Percentiles rank a stretch among this genome's conserved stretches.
phyloP scores from a whole-genome alignment of 148 eudicot species.

The Rhododendron williamsianum region DNA sequence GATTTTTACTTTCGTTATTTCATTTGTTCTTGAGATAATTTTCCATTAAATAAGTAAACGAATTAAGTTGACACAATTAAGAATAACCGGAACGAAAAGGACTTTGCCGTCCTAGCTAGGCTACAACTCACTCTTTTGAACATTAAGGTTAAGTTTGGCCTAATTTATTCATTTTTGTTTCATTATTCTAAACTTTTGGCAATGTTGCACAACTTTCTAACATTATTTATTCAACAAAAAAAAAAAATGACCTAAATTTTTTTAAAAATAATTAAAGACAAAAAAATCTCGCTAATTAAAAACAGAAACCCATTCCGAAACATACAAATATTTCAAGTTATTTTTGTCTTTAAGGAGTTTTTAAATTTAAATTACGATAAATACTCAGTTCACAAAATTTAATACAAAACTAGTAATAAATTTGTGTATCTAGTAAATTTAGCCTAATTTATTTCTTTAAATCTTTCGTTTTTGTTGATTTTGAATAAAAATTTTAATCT shows the following conservation, averaged over 20 bases:
- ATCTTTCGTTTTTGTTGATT: too few species aligned
- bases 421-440: too few species aligned
- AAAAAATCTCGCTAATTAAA: background rate
- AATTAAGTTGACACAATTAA: too few species aligned
- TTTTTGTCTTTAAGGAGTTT: background rate
- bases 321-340: background rate
- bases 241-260: background rate
- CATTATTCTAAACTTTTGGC: background rate
- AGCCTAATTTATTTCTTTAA: too few species aligned
- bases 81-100: background rate
- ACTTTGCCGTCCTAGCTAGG: background rate
- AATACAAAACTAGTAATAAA: background rate
- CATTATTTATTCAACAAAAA: background rate
- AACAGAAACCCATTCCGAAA: too few species aligned
- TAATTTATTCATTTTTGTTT: background rate
- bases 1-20: background rate
- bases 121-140: background rate
- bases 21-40: too few species aligned
- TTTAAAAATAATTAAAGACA: background rate
- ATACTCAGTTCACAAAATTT: too few species aligned
- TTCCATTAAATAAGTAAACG: too few species aligned
- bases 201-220: background rate
- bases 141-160: background rate
- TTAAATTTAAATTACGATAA: background rate
- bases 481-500: too few species aligned